Base-by-base conservation (phyloP, 1,139 yeast genomes). In the Debaryomyces psychrophilus region DNA sequence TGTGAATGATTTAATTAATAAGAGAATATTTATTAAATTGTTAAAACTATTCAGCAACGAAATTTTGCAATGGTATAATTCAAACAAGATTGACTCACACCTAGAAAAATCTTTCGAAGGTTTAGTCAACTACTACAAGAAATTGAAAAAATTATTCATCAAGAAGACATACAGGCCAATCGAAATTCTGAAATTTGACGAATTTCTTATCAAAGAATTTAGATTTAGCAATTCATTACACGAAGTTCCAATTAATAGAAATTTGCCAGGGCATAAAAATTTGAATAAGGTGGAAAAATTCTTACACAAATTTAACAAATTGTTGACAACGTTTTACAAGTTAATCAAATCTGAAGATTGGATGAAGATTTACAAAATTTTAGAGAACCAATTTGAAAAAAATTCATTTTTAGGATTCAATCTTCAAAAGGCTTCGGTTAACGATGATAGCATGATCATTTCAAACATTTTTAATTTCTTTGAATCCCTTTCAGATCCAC, bases 121-220 rank as follows among this genome's bases (percentile, higher is more conserved):
- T 46, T 69, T 89, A 55, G 83, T 81, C 11, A 69, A 68, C 11
- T 72, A 83, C 44, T 88, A 87, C 63, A 83, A 84, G 58, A 82
- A 81, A 54, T 78, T 88, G 55, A 83, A 90, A 61, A 84, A 85
- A 55, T 65, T 81, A 12, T 90, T 87, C 58, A 87, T 89, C 48
- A 88, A 86, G 63, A 87, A 87, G 59, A 77, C 89, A 14, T 90
- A 88, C 63, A 78, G 92, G 50, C 97, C 97, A 0, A 54, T 64
- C 34, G 76, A 72, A 46, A 54, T 67, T 20, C 69, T 63, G 65
- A 72, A 68, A 47, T 71, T 72, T 53, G 76, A 74, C 42, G 69
- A 63, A 28, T 71, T 67, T 49, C 60, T 76, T 35, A 61, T 66
- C 15, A 64, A 62, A 37, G 77, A 72, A 44, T 73, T 73, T 55